Percentiles rank a stretch among this genome's conserved stretches.
phyloP scores from a whole-genome alignment of 1,139 yeast species.

The Diutina ranongensis region DNA sequence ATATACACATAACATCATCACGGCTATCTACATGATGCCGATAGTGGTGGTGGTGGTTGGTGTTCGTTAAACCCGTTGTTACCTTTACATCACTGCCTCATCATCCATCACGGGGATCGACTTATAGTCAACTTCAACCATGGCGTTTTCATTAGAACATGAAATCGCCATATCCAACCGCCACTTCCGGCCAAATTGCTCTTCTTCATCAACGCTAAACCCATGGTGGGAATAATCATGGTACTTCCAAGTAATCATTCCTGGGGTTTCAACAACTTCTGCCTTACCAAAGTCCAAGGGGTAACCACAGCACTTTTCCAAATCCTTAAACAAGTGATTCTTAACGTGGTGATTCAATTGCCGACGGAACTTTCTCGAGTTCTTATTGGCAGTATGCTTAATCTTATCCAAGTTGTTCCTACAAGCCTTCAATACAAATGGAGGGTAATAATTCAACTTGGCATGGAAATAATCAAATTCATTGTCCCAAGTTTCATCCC shows the following conservation, averaged over 20 bases:
- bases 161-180: constrained; percentile 44
- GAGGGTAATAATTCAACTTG: constrained; percentile 56
- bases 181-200: constrained; percentile 39
- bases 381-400: constrained; percentile 61
- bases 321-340: constrained; percentile 58
- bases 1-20: background rate
- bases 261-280: constrained; percentile 35
- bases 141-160: constrained; percentile 49
- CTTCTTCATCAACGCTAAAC: constrained; percentile 35
- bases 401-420: constrained; percentile 64
- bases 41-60: no score
- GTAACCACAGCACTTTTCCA: constrained; percentile 49
- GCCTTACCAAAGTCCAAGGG: constrained; percentile 42
- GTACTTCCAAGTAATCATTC: constrained; percentile 32
- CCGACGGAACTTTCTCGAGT: constrained; percentile 60
- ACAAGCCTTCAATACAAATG: constrained; percentile 55
- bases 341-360: constrained; percentile 67
- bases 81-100: background rate
- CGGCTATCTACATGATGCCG: background rate
- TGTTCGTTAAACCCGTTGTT: no score
- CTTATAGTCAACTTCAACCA: constrained; percentile 48
- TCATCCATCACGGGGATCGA: constrained; percentile 22
- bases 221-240: constrained; percentile 45
- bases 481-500: constrained; percentile 69
- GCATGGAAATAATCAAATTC: constrained; percentile 63